Percentiles rank a stretch among this genome's conserved stretches.
Evolutionary conservation across 495 filamentous ascomycete species (phyloP).

Genomic region (Xylaria grammica): DNA sequence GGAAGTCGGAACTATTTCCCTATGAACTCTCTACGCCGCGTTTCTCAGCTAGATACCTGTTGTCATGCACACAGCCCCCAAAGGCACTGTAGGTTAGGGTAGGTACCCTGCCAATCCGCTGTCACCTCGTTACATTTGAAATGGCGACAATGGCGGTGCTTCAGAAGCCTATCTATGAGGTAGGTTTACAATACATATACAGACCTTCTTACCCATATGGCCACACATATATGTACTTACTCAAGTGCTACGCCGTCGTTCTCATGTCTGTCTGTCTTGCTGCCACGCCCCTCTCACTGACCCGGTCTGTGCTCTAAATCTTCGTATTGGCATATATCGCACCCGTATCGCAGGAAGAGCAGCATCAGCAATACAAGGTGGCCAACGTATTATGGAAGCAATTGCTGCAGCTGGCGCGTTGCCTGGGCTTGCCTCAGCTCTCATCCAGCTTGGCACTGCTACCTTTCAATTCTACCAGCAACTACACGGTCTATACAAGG

Average conservation of each 20-base stretch:
- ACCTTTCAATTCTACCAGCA: conserved; percentile 12
- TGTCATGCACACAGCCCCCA: too few species aligned
- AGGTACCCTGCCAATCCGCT: background rate
- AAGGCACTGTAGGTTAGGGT: too few species aligned
- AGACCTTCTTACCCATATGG: background rate
- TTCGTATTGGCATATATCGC: background rate
- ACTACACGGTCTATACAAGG: conserved; percentile 8
- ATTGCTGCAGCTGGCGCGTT: conserved; percentile 12
- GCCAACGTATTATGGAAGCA: conserved; percentile 6
- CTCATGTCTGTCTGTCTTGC: too few species aligned
- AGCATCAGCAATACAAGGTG: too few species aligned
- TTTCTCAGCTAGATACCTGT: too few species aligned
- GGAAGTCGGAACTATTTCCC: too few species aligned
- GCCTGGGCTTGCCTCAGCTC: conserved; percentile 7
- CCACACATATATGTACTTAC: too few species aligned
- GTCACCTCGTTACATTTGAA: background rate
- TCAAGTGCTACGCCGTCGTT: background rate
- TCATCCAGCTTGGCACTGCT: conserved; percentile 12
- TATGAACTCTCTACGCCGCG: too few species aligned
- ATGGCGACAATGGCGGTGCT: background rate
- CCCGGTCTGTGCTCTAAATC: background rate
- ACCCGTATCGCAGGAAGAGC: background rate
- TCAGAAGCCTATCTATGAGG: background rate
- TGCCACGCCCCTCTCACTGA: background rate
- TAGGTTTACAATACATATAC: background rate